Evolutionary conservation across 306 rosid genomes (phyloP).

Genomic region (Prunus fruticosa): DNA sequence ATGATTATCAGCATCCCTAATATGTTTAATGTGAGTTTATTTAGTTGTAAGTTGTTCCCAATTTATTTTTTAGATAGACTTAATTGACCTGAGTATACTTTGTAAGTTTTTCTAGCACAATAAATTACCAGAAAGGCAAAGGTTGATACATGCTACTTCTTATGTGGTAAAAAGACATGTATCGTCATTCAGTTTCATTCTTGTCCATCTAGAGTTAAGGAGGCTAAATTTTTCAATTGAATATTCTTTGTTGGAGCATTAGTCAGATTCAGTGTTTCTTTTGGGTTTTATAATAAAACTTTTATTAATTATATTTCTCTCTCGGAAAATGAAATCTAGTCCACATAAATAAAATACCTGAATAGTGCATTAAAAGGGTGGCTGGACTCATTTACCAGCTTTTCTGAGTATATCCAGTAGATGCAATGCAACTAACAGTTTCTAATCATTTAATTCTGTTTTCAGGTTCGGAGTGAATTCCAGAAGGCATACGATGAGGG

Average conservation of each 20-base stretch:
- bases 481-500: constrained; percentile 90
- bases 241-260: neutral
- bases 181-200: neutral
- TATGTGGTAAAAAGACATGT: neutral
- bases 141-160: neutral
- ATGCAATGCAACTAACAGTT: constrained; percentile 11
- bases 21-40: neutral
- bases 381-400: neutral
- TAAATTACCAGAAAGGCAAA: neutral
- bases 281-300: neutral
- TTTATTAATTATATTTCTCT: neutral
- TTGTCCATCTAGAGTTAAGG: neutral
- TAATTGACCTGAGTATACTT: neutral
- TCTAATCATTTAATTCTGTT: constrained; percentile 14
- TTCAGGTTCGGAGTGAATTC: constrained; percentile 92
- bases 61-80: neutral
- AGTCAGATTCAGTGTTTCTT: neutral
- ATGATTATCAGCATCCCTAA: neutral
- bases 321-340: neutral
- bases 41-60: neutral
- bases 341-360: neutral
- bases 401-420: constrained; percentile 6
- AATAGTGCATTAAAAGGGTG: neutral
- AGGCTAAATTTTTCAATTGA: neutral
- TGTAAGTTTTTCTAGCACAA: neutral